Base-by-base conservation (phyloP, 371 early-diverging fungal genomes). In the Syncephalis plumigaleata region DNA sequence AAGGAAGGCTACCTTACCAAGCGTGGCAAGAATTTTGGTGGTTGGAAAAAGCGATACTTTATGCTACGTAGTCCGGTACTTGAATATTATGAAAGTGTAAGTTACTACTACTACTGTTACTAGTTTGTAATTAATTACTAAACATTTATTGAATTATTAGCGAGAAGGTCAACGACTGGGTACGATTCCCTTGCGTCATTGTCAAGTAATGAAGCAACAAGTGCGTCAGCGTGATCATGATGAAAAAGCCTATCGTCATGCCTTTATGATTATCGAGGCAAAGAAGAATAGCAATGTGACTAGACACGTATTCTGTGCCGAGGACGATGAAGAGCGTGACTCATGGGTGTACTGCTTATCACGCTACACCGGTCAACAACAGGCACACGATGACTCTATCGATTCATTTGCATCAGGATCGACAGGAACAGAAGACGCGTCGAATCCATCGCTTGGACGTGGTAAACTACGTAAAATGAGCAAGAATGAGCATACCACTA, bases 231-330 rank as follows among this genome's bases (percentile, higher is more conserved):
- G 36, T 13, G 55, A 52, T 17, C 61, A 60, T 42, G 51, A 49
- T 22, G 52, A 59, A 18, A 73, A 71, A 38, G 64, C 73, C 23
- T 78, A 71, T 49, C 65, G 81, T 9, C 81, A 84, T 50, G 86
- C 80, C 3, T 81, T 87, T 55, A 54, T 87, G 38, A 79, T 84
- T 39, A 55, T 79, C 44, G 89, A 91, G 54, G 74, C 67, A 37
- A 74, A 69, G 54, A 75, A 70, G 53, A 70, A 73, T 36, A 64
- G 70, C 17, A 60, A 59, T 17, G 57, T 71, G 0, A 60, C 60
- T 27, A 66, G 77, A 4, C 87, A 87, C 49, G 76, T 87, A 13
- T 76, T 93, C 36, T 88, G 84, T 59, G 89, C 90, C 5, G 86
- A 82, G 20, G 81, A 78, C 1, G 89, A 87, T 50, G 60, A 60